These are phyloP conservation scores for Jatropha curcas DNA, from an alignment of 345 rosid genomes.

Conservation along the genomic window DNA sequence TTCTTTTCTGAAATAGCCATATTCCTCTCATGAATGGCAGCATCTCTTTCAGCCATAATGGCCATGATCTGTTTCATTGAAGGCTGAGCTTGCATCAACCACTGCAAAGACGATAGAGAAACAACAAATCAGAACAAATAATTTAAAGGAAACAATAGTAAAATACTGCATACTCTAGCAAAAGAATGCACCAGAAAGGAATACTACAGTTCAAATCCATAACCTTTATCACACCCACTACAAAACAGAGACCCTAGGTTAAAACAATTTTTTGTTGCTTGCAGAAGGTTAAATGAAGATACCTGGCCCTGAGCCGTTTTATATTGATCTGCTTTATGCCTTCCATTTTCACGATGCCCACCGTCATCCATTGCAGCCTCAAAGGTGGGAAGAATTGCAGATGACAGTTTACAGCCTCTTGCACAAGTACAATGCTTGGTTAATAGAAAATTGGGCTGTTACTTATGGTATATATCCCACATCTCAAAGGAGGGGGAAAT, in stretches of 20 bases:
- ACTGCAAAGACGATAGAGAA: conserved; percentile 47
- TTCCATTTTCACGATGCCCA: conserved; percentile 91
- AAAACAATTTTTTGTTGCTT: neutral
- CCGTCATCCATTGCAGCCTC: conserved; percentile 77
- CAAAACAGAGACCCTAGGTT: neutral
- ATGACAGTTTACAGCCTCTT: conserved; percentile 7
- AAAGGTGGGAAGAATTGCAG: conserved; percentile 7
- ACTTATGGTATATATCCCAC: conserved; percentile 21
- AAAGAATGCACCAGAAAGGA: neutral
- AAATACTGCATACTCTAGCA: neutral
- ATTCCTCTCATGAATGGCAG: conserved; percentile 87
- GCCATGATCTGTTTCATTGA: conserved; percentile 99
- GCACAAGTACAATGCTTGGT: conserved; percentile 13
- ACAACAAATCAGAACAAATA: conserved; percentile 17
- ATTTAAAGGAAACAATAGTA: neutral
- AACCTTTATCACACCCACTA: neutral
- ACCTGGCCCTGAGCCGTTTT: conserved; percentile 92
- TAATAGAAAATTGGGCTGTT: conserved; percentile 21
- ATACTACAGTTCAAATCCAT: neutral
- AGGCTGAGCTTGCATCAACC: conserved; percentile 95
- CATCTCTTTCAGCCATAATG: conserved; percentile 95
- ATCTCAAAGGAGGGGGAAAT: neutral
- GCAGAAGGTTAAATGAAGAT: conserved; percentile 20
- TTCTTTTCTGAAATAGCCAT: conserved; percentile 88
- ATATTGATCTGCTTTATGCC: conserved; percentile 72